A percentile compares a stretch with the other conserved stretches of the same genome.
Evolutionary conservation across 352 stramenopile species (phyloP).

Genomic region (Globisporangium perplexum): DNA sequence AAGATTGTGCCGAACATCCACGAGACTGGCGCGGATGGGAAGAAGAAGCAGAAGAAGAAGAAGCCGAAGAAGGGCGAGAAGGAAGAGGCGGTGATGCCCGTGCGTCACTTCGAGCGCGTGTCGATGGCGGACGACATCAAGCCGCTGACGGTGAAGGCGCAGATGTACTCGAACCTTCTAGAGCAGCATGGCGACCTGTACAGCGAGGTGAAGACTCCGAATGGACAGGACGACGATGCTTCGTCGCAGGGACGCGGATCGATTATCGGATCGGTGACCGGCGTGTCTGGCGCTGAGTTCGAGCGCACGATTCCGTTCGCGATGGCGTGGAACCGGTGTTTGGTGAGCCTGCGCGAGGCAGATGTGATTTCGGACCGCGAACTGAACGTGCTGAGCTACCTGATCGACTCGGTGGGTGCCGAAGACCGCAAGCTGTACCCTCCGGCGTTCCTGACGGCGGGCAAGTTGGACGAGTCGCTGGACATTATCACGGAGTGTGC

Average conservation of each 20-base stretch:
- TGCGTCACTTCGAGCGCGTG: conserved; percentile 75
- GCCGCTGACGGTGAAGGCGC: conserved; percentile 74
- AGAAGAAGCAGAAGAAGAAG: conserved; percentile 75
- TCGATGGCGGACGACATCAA: conserved; percentile 81
- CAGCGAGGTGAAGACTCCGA: conserved; percentile 57
- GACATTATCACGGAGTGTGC: conserved; percentile 82
- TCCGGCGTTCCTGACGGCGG: conserved; percentile 79
- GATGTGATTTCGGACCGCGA: conserved; percentile 84
- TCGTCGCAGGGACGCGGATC: conserved; percentile 40
- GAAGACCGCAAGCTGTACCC: conserved; percentile 77
- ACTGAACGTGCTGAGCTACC: conserved; percentile 80
- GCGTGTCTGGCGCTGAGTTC: conserved; percentile 75
- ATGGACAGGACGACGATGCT: conserved; percentile 57
- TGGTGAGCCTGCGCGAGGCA: conserved; percentile 69
- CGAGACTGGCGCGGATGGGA: conserved; percentile 32
- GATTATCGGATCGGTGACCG: conserved; percentile 63
- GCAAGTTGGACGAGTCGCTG: conserved; percentile 83
- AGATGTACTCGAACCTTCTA: conserved; percentile 76
- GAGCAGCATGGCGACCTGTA: conserved; percentile 55
- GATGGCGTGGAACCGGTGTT: conserved; percentile 83
- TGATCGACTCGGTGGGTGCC: conserved; percentile 78
- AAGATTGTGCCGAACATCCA: conserved; percentile 86
- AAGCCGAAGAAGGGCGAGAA: conserved; percentile 68
- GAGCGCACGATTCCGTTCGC: conserved; percentile 83
- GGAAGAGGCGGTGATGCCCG: conserved; percentile 52